Percentiles rank a stretch among this genome's conserved stretches.
phyloP scores from a whole-genome alignment of 2,329 filamentous ascomycete genomes.

The Dactylellina leptospora region DNA sequence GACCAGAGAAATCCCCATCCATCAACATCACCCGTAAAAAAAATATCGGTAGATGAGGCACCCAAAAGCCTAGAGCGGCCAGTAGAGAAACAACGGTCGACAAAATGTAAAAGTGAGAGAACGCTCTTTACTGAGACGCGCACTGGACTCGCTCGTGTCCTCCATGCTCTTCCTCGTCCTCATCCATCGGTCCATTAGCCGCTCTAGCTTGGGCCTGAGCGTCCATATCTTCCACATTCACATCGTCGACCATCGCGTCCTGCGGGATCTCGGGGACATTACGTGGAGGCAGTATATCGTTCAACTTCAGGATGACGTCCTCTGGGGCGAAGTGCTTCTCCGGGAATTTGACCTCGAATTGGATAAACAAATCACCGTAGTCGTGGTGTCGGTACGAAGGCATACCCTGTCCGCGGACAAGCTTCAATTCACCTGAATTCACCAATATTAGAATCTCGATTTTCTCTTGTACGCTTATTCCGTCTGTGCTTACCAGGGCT shows the following conservation, averaged over 20 bases:
- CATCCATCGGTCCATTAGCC: slow-evolving; percentile 76
- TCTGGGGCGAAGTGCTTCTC: slow-evolving; percentile 74
- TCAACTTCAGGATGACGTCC: slow-evolving; percentile 78
- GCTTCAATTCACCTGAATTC: slow-evolving; percentile 83
- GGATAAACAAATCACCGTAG: slow-evolving; percentile 93
- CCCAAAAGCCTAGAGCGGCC: neutral
- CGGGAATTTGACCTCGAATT: slow-evolving; percentile 98
- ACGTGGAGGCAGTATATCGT: slow-evolving; percentile 81
- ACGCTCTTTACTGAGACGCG: slow-evolving; percentile 76
- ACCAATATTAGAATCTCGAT: slow-evolving; percentile 44
- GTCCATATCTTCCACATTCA: slow-evolving; percentile 85
- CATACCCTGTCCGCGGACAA: slow-evolving; percentile 97
- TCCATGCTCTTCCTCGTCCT: slow-evolving; percentile 76
- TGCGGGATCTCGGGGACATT: slow-evolving; percentile 70
- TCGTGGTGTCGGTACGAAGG: slow-evolving; percentile 95
- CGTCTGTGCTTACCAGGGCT: slow-evolving; percentile 74
- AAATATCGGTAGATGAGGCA: neutral
- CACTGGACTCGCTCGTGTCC: slow-evolving; percentile 85
- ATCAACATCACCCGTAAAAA: slow-evolving; percentile 1
- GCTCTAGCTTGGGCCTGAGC: slow-evolving; percentile 70
- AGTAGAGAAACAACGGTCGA: neutral
- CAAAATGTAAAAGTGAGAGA: neutral
- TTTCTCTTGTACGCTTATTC: too few relatives aligned
- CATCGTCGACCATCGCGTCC: slow-evolving; percentile 87
- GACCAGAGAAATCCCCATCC: slow-evolving; percentile 4